phyloP scores from a whole-genome alignment of 257 asterid species.

The Nicotiana noctiflora region DNA sequence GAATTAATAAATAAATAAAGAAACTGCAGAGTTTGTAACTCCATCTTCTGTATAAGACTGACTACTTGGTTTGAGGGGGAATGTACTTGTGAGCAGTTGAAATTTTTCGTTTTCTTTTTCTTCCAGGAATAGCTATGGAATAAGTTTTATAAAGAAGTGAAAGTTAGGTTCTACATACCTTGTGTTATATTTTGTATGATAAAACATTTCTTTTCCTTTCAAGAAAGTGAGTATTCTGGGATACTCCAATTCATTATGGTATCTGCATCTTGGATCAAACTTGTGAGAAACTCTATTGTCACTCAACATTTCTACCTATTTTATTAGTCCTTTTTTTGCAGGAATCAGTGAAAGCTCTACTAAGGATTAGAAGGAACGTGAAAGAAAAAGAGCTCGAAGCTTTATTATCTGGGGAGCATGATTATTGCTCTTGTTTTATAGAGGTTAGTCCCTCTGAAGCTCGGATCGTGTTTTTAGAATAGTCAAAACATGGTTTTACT shows the following conservation, averaged over 20 bases:
- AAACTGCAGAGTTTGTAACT: not conserved
- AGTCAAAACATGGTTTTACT: not conserved
- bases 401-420: constrained; percentile 79
- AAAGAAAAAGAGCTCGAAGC: constrained; percentile 94
- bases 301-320: not conserved
- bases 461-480: not conserved
- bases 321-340: constrained; percentile 25
- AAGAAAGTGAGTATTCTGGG: not conserved
- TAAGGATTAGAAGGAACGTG: constrained; percentile 48
- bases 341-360: constrained; percentile 74
- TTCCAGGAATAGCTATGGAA: not conserved
- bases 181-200: not conserved
- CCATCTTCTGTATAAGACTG: not conserved
- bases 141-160: not conserved
- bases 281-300: not conserved
- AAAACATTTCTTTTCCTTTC: not conserved
- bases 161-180: not conserved
- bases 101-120: not conserved
- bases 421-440: constrained; percentile 80
- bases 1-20: not conserved
- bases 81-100: not conserved
- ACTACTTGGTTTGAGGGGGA: not conserved
- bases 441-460: constrained; percentile 45
- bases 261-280: not conserved
- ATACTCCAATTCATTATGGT: not conserved